These are phyloP conservation scores for Platanthera zijinensis DNA, from an alignment of 106 monocot genomes.

Conservation along the genomic window DNA sequence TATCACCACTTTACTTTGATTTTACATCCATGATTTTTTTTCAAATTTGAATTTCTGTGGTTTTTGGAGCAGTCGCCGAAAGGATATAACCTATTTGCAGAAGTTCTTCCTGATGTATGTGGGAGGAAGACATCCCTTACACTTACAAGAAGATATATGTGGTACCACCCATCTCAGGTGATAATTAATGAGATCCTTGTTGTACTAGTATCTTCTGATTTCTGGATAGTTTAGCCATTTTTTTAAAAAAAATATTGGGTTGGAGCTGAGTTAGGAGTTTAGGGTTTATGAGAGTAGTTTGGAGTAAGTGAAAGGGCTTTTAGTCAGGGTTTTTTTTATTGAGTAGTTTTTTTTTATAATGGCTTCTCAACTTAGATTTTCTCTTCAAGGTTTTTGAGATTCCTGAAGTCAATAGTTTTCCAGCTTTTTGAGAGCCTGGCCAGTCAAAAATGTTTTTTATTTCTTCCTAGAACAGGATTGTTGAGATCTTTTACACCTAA, in stretches of 20 bases:
- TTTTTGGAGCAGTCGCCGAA: slow-evolving; percentile 52
- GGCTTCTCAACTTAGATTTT: too few relatives aligned
- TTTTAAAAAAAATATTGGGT: neutral
- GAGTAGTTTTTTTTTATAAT: too few relatives aligned
- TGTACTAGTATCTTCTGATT: neutral
- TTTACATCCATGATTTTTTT: neutral
- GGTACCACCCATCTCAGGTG: slow-evolving; percentile 90
- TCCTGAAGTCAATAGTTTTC: too few relatives aligned
- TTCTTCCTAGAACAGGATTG: too few relatives aligned
- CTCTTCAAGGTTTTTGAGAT: too few relatives aligned
- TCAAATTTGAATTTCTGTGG: neutral
- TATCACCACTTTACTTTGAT: neutral
- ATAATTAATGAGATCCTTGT: neutral
- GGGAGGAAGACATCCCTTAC: slow-evolving; percentile 67
- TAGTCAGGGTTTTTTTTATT: too few relatives aligned
- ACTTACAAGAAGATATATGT: slow-evolving; percentile 83
- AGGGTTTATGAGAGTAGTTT: neutral
- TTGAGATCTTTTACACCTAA: too few relatives aligned
- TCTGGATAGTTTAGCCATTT: neutral
- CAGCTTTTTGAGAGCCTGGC: too few relatives aligned
- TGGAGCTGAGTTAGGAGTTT: neutral
- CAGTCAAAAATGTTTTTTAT: too few relatives aligned
- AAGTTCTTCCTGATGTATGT: slow-evolving; percentile 93
- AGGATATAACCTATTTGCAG: slow-evolving; percentile 83
- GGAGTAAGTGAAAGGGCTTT: neutral